These are phyloP conservation scores for Datura wrightii DNA, from an alignment of 257 asterid species.

Conservation along the genomic window DNA sequence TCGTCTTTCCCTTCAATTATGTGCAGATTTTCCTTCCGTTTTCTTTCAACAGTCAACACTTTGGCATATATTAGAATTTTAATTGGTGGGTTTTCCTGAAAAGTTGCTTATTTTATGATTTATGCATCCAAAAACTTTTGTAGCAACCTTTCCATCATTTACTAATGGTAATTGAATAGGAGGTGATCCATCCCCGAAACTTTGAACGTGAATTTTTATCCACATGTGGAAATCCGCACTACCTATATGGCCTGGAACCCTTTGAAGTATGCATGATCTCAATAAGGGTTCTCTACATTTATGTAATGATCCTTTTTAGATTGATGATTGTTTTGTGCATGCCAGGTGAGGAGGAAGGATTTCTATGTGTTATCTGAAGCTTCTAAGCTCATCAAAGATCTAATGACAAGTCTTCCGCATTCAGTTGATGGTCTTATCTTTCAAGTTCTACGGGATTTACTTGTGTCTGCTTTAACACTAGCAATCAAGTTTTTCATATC, in stretches of 20 bases:
- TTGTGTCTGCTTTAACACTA: constrained; percentile 26
- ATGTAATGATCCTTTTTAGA: neutral
- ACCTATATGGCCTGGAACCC: constrained; percentile 34
- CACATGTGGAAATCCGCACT: constrained; percentile 24
- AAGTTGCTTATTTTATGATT: constrained; percentile 13
- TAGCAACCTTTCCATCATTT: constrained; percentile 31
- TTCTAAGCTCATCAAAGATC: constrained; percentile 32
- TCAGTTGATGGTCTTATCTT: constrained; percentile 34
- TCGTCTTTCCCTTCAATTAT: constrained; percentile 19
- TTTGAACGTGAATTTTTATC: constrained; percentile 28
- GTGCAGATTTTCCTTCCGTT: neutral
- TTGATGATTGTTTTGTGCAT: constrained; percentile 22
- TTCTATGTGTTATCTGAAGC: constrained; percentile 32
- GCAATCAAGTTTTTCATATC: constrained; percentile 19
- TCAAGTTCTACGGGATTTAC: constrained; percentile 26
- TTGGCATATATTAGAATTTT: constrained; percentile 14
- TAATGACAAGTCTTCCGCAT: constrained; percentile 27
- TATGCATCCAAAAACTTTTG: constrained; percentile 28
- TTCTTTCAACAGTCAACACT: neutral
- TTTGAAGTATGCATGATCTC: constrained; percentile 35
- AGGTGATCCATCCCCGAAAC: constrained; percentile 38
- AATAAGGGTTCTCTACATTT: neutral
- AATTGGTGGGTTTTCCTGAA: constrained; percentile 16
- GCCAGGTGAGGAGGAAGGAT: constrained; percentile 35
- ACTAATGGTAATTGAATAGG: constrained; percentile 30